These are phyloP conservation scores for Ascoidea tarda DNA, from an alignment of 805 yeast species.

Conservation along the genomic window DNA sequence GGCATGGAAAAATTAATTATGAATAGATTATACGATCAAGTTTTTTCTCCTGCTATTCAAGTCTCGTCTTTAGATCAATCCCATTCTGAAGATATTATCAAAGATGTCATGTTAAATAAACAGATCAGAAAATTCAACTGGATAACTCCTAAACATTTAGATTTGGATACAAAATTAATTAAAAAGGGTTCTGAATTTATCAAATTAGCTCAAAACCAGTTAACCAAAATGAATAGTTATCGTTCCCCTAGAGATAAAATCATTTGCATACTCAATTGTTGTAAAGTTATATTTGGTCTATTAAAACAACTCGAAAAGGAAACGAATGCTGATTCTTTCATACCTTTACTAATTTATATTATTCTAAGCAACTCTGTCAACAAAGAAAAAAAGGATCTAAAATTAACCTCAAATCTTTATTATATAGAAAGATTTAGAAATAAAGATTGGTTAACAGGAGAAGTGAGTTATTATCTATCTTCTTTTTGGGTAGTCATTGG, in stretches of 20 bases:
- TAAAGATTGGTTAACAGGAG: conserved; percentile 68
- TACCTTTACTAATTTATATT: conserved; percentile 78
- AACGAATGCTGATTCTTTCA: conserved; percentile 80
- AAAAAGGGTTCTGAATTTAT: conserved; percentile 38
- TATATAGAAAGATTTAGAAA: conserved; percentile 80
- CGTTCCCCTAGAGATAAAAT: conserved; percentile 92
- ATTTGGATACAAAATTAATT: conserved; percentile 42
- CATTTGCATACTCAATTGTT: conserved; percentile 80
- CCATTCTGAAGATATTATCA: conserved; percentile 47
- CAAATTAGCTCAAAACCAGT: conserved; percentile 56
- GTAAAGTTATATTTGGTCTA: conserved; percentile 84
- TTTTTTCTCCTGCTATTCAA: conserved; percentile 55
- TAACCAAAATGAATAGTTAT: conserved; percentile 64
- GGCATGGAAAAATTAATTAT: conserved; percentile 88
- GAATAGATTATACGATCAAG: conserved; percentile 67
- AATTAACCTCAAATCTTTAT: conserved; percentile 59
- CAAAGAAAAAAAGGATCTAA: conserved; percentile 15
- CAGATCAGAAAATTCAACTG: conserved; percentile 55
- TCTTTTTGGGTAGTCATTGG: conserved; percentile 83
- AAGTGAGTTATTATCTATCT: conserved; percentile 80
- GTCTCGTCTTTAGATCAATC: conserved; percentile 28
- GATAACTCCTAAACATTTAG: conserved; percentile 65
- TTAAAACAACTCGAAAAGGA: conserved; percentile 52
- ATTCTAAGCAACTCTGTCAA: conserved; percentile 54
- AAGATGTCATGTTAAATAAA: conserved; percentile 37